phyloP scores from a whole-genome alignment of 106 monocot genomes.

The Dendrobium nobile region DNA sequence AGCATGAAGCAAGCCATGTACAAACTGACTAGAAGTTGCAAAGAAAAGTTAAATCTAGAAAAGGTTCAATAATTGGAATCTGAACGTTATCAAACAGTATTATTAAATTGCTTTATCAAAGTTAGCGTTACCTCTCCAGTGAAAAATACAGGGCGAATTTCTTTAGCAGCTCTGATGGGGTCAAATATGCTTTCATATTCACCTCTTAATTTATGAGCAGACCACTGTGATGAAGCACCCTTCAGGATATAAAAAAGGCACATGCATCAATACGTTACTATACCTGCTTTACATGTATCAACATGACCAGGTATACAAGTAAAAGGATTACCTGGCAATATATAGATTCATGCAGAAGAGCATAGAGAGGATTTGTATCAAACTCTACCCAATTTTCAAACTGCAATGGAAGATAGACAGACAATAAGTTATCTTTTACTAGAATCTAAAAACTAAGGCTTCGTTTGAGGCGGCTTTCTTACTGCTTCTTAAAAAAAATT shows the following conservation, averaged over 20 bases:
- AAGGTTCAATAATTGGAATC: too few species aligned
- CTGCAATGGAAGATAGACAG: constrained; percentile 33
- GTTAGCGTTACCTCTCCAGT: constrained; percentile 71
- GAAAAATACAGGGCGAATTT: constrained; percentile 74
- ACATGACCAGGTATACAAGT: not conserved
- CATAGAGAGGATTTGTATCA: constrained; percentile 90
- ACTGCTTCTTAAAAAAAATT: too few species aligned
- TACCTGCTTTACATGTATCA: not conserved
- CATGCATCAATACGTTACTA: not conserved
- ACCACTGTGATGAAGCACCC: constrained; percentile 91
- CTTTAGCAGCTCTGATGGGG: constrained; percentile 67
- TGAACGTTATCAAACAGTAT: too few species aligned
- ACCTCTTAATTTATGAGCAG: constrained; percentile 69
- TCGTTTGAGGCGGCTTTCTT: too few species aligned
- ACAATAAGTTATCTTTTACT: constrained; percentile 1
- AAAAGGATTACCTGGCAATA: constrained; percentile 67
- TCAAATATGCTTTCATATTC: constrained; percentile 63
- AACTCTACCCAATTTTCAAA: constrained; percentile 86
- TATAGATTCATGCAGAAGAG: constrained; percentile 88
- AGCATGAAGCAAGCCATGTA: not conserved
- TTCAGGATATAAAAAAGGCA: constrained; percentile 13
- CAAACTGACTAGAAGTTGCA: too few species aligned
- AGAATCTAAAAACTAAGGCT: not conserved
- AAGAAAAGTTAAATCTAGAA: too few species aligned
- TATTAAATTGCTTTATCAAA: too few species aligned